Base-by-base conservation (phyloP, 345 rosid species). In the Sisymbrium irio region DNA sequence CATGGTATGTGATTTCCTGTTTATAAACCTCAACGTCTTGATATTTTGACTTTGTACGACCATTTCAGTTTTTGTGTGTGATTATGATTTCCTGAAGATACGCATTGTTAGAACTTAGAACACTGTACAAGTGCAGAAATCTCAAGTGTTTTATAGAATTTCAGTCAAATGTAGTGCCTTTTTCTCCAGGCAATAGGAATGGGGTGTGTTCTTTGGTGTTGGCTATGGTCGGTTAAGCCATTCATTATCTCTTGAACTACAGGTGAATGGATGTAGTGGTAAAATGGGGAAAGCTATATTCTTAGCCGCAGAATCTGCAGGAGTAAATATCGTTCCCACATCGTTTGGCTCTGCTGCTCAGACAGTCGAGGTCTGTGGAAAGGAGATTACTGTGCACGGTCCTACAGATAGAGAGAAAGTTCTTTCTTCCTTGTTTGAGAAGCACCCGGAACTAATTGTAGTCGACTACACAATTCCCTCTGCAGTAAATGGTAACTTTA, bases 241-340 rank as follows among this genome's bases (percentile, higher is more conserved):
- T 59, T 54, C 54, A 6, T 27, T 56, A 3, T 36, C 65, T 51
- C 46, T n/a, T 66, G 13, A 20, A 37, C 59, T 68, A 45, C 67
- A 92, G 99, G 98, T 95, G 55, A 95, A 95, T 79, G 80, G 97
- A 68, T 90, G 97, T 51, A 82, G 79, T 46, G 98, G 97, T 1
- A 87, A 87, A 67, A 92, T 95, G 98, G 97, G 99, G 42, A 86
- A 90, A 74, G 89, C 96, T 73, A 90, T 95, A 32, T 86, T 92
- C 68, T 82, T 82, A 82, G 98, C 94, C 8, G 98, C 96, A 9
- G 92, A 87, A 22, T 80, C 91, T 75, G 98, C 92, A 2, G 97
- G 99, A 37, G 89, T 95, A 45, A 75, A 85, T 66, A 57, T 95
- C 15, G 75, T 95, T 83, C 96, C 98, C 2, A 72, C 80, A 8